These are phyloP conservation scores for Pueraria montana DNA, from an alignment of 306 rosid species.

Conservation along the genomic window DNA sequence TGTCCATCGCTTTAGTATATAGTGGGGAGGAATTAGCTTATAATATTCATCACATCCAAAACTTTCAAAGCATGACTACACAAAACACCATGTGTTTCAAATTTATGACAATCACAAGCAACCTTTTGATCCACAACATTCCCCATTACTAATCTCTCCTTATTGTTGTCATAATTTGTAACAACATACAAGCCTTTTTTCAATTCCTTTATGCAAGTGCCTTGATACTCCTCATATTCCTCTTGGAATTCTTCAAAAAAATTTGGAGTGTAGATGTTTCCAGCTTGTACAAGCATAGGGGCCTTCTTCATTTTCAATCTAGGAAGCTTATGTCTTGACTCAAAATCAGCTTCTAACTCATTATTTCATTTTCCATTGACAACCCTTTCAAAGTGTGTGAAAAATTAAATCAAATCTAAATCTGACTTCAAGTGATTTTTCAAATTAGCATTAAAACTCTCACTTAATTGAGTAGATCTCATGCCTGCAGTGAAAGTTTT, in stretches of 20 bases:
- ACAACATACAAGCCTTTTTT: too few relatives aligned
- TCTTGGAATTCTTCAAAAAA: too few relatives aligned
- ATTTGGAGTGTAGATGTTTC: too few relatives aligned
- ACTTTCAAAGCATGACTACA: neutral
- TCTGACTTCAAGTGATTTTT: neutral
- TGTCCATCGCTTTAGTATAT: too few relatives aligned
- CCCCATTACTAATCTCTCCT: too few relatives aligned
- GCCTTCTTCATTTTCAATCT: too few relatives aligned
- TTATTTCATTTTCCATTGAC: neutral
- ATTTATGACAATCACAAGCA: constrained; percentile 1
- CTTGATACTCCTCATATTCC: too few relatives aligned
- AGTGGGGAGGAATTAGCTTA: neutral
- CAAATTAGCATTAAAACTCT: neutral
- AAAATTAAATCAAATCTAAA: neutral
- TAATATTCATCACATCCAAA: neutral
- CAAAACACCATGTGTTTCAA: neutral
- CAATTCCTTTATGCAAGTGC: too few relatives aligned
- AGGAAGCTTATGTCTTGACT: neutral
- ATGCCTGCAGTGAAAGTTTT: neutral
- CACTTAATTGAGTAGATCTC: constrained; percentile 2
- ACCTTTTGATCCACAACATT: too few relatives aligned
- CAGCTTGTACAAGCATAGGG: too few relatives aligned
- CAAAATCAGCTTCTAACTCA: neutral
- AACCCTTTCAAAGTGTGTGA: neutral
- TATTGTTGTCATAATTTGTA: too few relatives aligned